Base-by-base conservation (phyloP, 179 eudicot genomes). In the Drosera spatulata region DNA sequence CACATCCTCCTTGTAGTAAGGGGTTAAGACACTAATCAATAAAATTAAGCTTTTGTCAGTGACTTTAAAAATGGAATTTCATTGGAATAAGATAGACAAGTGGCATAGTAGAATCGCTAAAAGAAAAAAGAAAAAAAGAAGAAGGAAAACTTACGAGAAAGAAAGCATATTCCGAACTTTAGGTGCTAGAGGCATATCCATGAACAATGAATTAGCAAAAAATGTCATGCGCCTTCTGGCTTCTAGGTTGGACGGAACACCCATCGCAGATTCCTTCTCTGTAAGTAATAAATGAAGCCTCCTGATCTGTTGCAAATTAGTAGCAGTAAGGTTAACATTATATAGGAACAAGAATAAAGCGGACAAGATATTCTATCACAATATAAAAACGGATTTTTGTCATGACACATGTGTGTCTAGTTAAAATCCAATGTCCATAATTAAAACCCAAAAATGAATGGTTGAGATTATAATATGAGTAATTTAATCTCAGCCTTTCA, bases 161-260 rank as follows among this genome's bases (percentile, higher is more conserved):
- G 88, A 80, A 53, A 80, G 78, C 88, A 83, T 83, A 64, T 83
- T 83, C 61, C 85, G 79, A 46, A 83, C 88, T 83, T 78, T 80
- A 41, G 88, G 88, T 39, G 88, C 85, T 5, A 65, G 10, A 22
- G 88, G 88, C 88, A 83, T 83, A 45, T 73, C 84, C 88, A 82
- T 82, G 55, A 82, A 82, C 73, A 82, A 77, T 5, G 85, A 82
- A 69, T 82, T 82, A 10, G 88, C 78, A 70, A 82, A 82, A 61
- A 82, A 82, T 54, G 88, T 72, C 46, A 82, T 82, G 39, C 88
- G 80, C 68, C 88, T 77, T 69, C 83, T 75, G 43, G 88, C 88
- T 69, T 83, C 88, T 49, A 83, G 66, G 72, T 83, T 83, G 15
- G 88, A 75, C n/a, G 88, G 88, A 41, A 83, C 83, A 63, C 75